These are phyloP conservation scores for Ceratobasidium sp. DNA, from an alignment of 1,284 basidiomycete genomes.

Conservation along the genomic window DNA sequence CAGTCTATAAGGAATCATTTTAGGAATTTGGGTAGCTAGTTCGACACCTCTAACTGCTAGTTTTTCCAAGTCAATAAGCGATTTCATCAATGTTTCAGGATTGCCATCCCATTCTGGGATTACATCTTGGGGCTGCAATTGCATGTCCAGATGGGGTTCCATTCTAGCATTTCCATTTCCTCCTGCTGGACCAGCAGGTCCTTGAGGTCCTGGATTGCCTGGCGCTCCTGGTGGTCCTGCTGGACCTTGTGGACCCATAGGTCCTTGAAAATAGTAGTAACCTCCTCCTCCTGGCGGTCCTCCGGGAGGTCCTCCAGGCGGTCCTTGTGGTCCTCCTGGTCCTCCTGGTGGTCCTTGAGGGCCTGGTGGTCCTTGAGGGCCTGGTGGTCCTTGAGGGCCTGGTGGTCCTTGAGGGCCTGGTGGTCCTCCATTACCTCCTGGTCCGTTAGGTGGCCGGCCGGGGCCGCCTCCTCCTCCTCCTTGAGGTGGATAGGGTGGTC, in stretches of 20 bases:
- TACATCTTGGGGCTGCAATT: not conserved
- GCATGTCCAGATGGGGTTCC: not conserved
- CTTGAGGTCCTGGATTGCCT: conserved; percentile 5
- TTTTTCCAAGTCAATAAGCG: not conserved
- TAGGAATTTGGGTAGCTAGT: not conserved
- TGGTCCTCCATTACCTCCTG: too few relatives aligned
- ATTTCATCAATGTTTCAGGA: conserved; percentile 1
- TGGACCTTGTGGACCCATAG: not conserved
- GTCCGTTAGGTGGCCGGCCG: too few relatives aligned
- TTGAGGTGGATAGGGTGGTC: too few relatives aligned
- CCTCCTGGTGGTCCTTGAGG: not conserved
- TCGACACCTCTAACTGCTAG: conserved; percentile 1
- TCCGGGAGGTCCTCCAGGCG: not conserved
- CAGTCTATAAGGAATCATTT: not conserved
- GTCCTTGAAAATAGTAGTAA: not conserved
- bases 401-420: too few relatives aligned
- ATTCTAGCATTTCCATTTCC: not conserved
- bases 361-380: not conserved
- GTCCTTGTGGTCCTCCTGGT: not conserved
- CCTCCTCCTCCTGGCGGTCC: not conserved
- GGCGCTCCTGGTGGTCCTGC: not conserved
- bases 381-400: too few relatives aligned
- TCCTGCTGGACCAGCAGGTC: conserved; percentile 1
- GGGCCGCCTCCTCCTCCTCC: too few relatives aligned
- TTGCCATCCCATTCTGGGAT: conserved; percentile 9